Conservation (phyloP, 345 rosid species). For the Anastatica hierochuntica region DNA sequence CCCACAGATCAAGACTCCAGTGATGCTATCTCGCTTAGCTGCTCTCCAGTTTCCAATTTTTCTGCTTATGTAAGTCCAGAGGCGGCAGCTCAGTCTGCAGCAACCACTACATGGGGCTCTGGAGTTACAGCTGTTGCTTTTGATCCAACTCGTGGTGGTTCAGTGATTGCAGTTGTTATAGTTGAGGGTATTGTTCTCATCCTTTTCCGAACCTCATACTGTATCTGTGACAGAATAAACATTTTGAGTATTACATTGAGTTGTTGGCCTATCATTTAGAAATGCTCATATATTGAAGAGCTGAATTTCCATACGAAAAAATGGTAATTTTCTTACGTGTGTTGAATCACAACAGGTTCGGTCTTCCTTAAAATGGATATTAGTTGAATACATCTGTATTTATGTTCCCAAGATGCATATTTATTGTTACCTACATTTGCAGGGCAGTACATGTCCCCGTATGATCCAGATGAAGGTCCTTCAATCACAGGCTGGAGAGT, state of each 20-base stretch:
- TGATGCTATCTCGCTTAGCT: conserved; percentile 64
- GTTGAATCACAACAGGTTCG: not conserved
- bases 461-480: conserved; percentile 99
- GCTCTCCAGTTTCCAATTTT: conserved; percentile 97
- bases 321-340: not conserved
- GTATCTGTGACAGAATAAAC: conserved; percentile 2
- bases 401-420: not conserved
- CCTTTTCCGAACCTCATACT: conserved; percentile 17
- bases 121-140: conserved; percentile 99
- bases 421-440: conserved; percentile 19
- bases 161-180: conserved; percentile 94
- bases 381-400: not conserved
- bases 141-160: conserved; percentile 98
- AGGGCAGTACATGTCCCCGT: conserved; percentile 99
- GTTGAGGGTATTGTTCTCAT: conserved; percentile 67
- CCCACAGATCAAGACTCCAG: conserved; percentile 52
- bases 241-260: not conserved
- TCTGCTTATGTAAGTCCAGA: conserved; percentile 99
- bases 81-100: conserved; percentile 94
- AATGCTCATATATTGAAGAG: not conserved
- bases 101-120: conserved; percentile 99
- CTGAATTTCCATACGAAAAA: too few relatives aligned
- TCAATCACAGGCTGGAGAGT: conserved; percentile 98
- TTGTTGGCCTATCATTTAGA: not conserved
- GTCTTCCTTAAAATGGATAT: not conserved